These are phyloP conservation scores for Fusarium bactridioides DNA, from an alignment of 2,329 filamentous ascomycete species.

Conservation along the genomic window DNA sequence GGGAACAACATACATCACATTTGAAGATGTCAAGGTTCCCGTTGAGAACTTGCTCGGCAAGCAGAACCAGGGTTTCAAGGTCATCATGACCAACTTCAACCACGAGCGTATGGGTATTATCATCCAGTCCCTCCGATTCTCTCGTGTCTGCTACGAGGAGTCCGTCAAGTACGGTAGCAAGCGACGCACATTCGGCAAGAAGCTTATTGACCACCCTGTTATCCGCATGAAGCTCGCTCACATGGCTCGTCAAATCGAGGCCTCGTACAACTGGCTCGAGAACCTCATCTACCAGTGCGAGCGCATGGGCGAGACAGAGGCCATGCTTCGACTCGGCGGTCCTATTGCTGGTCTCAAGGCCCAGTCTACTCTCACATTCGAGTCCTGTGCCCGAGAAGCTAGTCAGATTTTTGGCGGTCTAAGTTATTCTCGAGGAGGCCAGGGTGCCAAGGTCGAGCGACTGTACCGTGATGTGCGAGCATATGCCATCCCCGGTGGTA, in stretches of 20 bases:
- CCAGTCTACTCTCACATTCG: conserved; percentile 91
- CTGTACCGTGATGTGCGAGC: conserved; percentile 94
- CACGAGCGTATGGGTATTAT: conserved; percentile 99
- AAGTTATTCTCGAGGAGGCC: conserved; percentile 90
- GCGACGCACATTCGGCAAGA: conserved; percentile 95
- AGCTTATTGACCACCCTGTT: conserved; percentile 94
- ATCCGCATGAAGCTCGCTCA: conserved; percentile 97
- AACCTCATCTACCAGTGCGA: conserved; percentile 92
- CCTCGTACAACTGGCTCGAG: conserved; percentile 96
- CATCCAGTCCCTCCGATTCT: conserved; percentile 95
- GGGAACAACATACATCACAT: conserved; percentile 87
- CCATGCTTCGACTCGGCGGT: conserved; percentile 94
- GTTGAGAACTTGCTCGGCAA: conserved; percentile 99
- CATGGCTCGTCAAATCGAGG: conserved; percentile 98
- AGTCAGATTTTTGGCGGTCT: conserved; percentile 97
- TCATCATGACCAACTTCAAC: conserved; percentile 99
- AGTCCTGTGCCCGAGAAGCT: conserved; percentile 96
- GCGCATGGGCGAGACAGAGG: conserved; percentile 92
- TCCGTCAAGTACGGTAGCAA: conserved; percentile 97
- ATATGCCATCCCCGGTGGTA: conserved; percentile 94
- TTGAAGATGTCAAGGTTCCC: conserved; percentile 98
- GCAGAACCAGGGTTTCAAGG: conserved; percentile 97
- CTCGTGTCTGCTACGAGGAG: conserved; percentile 96
- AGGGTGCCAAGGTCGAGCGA: conserved; percentile 94
- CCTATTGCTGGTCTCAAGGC: conserved; percentile 95